Base-by-base conservation (phyloP, 2,329 filamentous ascomycete genomes). In the Talaromyces sp. region DNA sequence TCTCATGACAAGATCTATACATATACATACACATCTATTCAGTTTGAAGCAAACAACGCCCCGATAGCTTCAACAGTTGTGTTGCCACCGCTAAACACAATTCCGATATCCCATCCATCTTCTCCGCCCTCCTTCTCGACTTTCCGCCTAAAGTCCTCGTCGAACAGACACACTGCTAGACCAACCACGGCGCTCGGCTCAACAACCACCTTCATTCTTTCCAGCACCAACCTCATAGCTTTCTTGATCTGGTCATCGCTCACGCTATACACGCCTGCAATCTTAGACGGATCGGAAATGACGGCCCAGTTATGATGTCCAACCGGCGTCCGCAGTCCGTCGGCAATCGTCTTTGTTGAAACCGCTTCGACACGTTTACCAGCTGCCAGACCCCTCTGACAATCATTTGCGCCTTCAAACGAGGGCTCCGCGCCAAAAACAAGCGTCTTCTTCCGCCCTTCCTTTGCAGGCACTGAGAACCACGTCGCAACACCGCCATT, bases 401-500 rank as follows among this genome's bases (percentile, higher is more conserved):
- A 89, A 76, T 97, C 93, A 75, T 97, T 92, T 0, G 87, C 92
- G 54, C 91, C 92, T 69, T 95, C 77, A 70, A 89, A 91, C 24
- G 79, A 83, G 0, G 94, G 93, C 77, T 97, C 94, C 0, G 92
- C 88, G 21, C 92, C 92, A 74, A 94, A 97, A 1, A 97, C 91
- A 0, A 76, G 76, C 56, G 89, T 89, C 0, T 59, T 65, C 17
- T 85, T 83, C 0, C 89, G 92, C 2, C 31, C 57, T 51, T 21
- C 35, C 35, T 32, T 56, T 1, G 54, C 14, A 2, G 60, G 32
- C 24, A 85, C 85, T 52, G 88, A 81, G 67, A 78, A 79, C 64
- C 87, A 89, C 3, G 93, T 86, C 10, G 92, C 91, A 8, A 91
- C 86, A 51, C 93, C 93, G 0, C 87, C 87, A 27, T 96, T 85